Percentiles rank a stretch among this genome's conserved stretches.
Conservation (phyloP, 2,329 filamentous ascomycete species). For the Kalaharituber pfeilii region DNA sequence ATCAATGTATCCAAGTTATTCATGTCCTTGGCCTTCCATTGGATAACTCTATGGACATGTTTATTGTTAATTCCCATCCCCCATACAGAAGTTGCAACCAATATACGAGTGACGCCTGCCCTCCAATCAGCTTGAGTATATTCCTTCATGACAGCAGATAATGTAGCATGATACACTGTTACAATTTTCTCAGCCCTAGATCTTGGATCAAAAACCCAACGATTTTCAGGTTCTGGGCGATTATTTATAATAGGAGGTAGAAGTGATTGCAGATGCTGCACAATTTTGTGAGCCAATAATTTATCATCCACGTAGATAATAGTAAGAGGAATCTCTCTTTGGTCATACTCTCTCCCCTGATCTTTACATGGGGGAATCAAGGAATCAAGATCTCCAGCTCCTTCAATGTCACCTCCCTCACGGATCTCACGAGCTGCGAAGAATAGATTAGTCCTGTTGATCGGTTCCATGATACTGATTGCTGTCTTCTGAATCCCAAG, state of each 20-base stretch:
- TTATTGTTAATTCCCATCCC: neutral
- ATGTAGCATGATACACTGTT: neutral
- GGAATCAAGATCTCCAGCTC: neutral
- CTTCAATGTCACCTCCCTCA: neutral
- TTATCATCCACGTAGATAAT: neutral
- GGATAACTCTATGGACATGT: neutral
- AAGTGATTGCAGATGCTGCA: neutral
- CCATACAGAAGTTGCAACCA: neutral
- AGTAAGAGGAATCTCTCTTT: neutral
- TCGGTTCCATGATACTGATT: neutral
- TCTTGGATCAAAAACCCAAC: neutral
- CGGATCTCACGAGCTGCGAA: neutral
- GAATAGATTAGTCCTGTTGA: neutral
- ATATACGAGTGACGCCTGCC: neutral
- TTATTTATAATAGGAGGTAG: neutral
- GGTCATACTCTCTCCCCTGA: neutral
- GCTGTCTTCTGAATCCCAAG: neutral
- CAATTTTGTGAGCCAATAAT: neutral
- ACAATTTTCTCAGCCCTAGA: neutral
- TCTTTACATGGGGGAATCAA: neutral
- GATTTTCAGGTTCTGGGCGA: neutral
- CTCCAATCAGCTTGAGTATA: neutral
- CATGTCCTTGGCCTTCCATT: neutral
- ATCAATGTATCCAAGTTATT: neutral
- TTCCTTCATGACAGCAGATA: neutral